A percentile compares a stretch with the other conserved stretches of the same genome.
Evolutionary conservation across 2,329 filamentous ascomycete species (phyloP).

Genomic region (Neoascochyta sp.): DNA sequence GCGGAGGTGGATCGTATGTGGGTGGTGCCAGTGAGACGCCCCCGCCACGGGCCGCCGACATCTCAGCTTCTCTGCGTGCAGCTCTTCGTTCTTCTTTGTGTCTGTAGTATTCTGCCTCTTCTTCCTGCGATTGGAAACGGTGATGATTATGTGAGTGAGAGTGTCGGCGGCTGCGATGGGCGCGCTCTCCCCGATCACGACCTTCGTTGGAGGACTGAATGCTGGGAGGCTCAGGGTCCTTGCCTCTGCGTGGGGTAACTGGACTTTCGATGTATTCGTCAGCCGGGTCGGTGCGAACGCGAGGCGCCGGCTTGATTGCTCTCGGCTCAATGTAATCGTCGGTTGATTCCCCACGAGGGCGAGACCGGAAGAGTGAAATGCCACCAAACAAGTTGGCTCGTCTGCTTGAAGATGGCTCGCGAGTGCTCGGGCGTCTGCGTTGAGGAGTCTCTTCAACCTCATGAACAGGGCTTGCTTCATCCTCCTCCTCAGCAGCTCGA

Average conservation of each 20-base stretch:
- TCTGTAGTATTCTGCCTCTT: conserved; percentile 32
- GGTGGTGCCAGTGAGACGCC: conserved; percentile 17
- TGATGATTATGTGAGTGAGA: conserved; percentile 22
- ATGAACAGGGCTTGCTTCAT: conserved; percentile 15
- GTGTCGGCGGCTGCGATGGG: conserved; percentile 28
- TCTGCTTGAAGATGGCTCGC: conserved; percentile 22
- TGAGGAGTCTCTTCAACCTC: conserved; percentile 20
- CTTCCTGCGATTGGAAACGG: conserved; percentile 27
- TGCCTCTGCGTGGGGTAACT: conserved; percentile 16
- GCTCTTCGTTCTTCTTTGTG: conserved; percentile 30
- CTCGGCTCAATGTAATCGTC: too few species aligned
- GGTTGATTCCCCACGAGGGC: too few species aligned
- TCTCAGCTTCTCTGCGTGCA: conserved; percentile 23
- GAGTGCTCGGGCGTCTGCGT: conserved; percentile 23
- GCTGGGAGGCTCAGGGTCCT: conserved; percentile 23
- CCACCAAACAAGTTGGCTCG: conserved; percentile 32
- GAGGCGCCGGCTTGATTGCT: conserved; percentile 20
- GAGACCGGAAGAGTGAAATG: conserved; percentile 25
- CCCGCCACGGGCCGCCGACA: conserved; percentile 26
- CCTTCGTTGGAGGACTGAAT: conserved; percentile 33
- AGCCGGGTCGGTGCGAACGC: conserved; percentile 24
- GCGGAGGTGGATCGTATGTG: conserved; percentile 16
- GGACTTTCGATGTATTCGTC: conserved; percentile 15
- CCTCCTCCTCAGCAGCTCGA: conserved; percentile 24
- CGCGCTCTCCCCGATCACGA: conserved; percentile 27